Percentiles rank a stretch among this genome's conserved stretches.
phyloP scores from a whole-genome alignment of 2,329 filamentous ascomycete species.

The Didymella keratinophila region DNA sequence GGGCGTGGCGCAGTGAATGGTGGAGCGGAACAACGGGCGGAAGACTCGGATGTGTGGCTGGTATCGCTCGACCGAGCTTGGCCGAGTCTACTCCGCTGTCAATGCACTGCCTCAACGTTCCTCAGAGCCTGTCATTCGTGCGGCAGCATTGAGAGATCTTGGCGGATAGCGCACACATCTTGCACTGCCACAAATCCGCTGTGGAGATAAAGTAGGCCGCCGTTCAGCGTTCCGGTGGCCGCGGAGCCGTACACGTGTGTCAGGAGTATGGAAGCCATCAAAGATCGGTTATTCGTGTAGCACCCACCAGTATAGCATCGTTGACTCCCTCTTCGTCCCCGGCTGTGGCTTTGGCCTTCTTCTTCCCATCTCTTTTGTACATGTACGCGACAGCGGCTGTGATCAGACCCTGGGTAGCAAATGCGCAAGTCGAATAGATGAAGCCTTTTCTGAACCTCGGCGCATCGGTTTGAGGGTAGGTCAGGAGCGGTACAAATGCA shows the following conservation, averaged over 20 bases:
- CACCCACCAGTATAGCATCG: conserved; percentile 7
- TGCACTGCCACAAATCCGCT: conserved; percentile 18
- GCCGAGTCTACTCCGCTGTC: conserved; percentile 7
- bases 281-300: conserved; percentile 7
- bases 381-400: conserved; percentile 25
- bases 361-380: conserved; percentile 25
- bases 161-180: conserved; percentile 1
- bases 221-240: background rate
- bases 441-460: conserved; percentile 30
- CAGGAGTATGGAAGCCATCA: background rate
- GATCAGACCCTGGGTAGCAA: conserved; percentile 24
- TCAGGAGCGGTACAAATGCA: conserved; percentile 52
- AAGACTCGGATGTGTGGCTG: conserved; percentile 15
- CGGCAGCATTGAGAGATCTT: conserved; percentile 9
- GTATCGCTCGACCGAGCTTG: conserved; percentile 11
- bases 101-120: conserved; percentile 3
- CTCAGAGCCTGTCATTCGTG: conserved; percentile 12
- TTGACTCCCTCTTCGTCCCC: conserved; percentile 21
- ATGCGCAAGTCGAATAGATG: conserved; percentile 25
- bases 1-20: conserved; percentile 19
- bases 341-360: conserved; percentile 2
- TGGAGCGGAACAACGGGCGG: conserved; percentile 20
- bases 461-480: conserved; percentile 30
- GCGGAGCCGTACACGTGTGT: background rate
- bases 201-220: background rate